Percentiles rank a stretch among this genome's conserved stretches.
Conservation (phyloP, 192 early-diverging fungal species). For the Coemansia sp. region DNA sequence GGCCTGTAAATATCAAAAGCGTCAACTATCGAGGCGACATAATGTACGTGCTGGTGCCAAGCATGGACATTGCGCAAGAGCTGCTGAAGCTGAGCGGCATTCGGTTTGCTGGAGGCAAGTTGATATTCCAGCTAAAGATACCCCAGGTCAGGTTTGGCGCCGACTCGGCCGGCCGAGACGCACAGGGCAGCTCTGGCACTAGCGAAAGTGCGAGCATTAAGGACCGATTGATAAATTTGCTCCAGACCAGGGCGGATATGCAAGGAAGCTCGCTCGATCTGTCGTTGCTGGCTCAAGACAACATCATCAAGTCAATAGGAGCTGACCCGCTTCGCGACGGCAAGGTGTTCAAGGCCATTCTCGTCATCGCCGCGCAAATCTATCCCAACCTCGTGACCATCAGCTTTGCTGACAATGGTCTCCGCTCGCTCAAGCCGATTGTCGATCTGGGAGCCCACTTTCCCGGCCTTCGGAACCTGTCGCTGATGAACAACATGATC, state of each 20-base stretch:
- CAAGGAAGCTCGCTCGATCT: conserved; percentile 48
- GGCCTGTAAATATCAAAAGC: conserved; percentile 26
- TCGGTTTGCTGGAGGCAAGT: conserved; percentile 48
- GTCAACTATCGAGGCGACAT: conserved; percentile 45
- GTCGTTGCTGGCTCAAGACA: conserved; percentile 38
- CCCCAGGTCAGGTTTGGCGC: conserved; percentile 44
- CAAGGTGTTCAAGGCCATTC: conserved; percentile 48
- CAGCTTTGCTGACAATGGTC: conserved; percentile 43
- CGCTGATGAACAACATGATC: conserved; percentile 48
- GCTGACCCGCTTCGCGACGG: conserved; percentile 41
- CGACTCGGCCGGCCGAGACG: conserved; percentile 12
- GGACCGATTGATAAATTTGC: conserved; percentile 41
- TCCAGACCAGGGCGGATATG: conserved; percentile 43
- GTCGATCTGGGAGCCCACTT: conserved; percentile 44
- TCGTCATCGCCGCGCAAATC: conserved; percentile 43
- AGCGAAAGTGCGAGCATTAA: conserved; percentile 31
- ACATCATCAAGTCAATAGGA: conserved; percentile 36
- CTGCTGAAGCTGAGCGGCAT: conserved; percentile 49
- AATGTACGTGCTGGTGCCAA: conserved; percentile 42
- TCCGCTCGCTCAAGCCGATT: conserved; percentile 39
- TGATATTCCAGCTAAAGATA: conserved; percentile 42
- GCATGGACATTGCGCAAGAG: conserved; percentile 36
- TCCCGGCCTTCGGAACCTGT: conserved; percentile 41
- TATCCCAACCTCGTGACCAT: conserved; percentile 34
- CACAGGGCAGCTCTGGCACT: conserved; percentile 4